Conservation (phyloP, 2,329 filamentous ascomycete genomes). For the Stagonosporopsis cucurbitacearum region DNA sequence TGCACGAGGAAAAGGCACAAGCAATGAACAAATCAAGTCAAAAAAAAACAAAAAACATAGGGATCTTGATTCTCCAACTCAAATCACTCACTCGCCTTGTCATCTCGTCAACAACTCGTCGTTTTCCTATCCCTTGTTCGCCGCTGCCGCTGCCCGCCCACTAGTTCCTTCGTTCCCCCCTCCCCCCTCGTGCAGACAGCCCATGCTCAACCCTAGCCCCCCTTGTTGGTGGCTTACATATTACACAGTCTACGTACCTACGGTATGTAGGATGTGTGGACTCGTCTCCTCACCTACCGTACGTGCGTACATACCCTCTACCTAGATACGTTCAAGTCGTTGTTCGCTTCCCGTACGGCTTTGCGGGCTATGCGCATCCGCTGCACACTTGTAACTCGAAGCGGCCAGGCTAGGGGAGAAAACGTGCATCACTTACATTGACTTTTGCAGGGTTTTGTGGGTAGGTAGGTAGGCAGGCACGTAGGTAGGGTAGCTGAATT, state of each 20-base stretch:
- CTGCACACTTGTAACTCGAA: slow-evolving; percentile 15
- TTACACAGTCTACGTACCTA: no score
- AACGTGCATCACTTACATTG: slow-evolving; percentile 10
- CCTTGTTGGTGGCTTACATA: not conserved
- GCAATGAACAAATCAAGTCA: slow-evolving; percentile 8
- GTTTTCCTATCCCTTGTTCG: not conserved
- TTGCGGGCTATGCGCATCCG: slow-evolving; percentile 6
- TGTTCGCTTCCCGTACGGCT: slow-evolving; percentile 17
- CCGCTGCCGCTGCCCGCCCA: slow-evolving; percentile 1
- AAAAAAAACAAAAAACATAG: no score
- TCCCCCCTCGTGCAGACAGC: not conserved
- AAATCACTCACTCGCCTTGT: not conserved
- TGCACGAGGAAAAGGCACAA: slow-evolving; percentile 6
- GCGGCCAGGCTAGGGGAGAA: not conserved
- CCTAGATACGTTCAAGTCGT: no score
- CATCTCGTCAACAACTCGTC: no score
- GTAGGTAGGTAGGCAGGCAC: no score
- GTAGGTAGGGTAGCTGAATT: no score
- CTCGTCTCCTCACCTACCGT: not conserved
- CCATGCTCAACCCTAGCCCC: slow-evolving; percentile 5
- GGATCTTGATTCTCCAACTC: not conserved
- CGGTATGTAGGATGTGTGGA: no score
- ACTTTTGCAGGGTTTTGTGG: slow-evolving; percentile 18
- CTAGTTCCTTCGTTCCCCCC: slow-evolving; percentile 12
- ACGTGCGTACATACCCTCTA: no score